phyloP scores from a whole-genome alignment of 1,284 basidiomycete genomes.

The Pascua guehoae region DNA sequence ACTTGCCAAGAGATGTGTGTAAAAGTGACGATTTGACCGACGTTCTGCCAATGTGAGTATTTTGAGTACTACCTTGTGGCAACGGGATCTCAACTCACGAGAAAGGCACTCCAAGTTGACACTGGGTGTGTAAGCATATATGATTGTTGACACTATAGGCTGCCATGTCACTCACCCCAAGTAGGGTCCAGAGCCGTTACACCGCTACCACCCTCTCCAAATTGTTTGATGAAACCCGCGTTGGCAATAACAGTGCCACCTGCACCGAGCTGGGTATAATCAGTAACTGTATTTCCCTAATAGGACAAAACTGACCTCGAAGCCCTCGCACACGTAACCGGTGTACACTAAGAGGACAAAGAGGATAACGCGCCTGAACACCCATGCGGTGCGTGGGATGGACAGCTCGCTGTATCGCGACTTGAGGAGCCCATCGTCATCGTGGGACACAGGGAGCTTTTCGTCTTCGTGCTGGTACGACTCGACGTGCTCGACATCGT shows the following conservation, averaged over 20 bases:
- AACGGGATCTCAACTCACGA: background rate
- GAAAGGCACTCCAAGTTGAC: conserved; percentile 21
- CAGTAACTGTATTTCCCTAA: background rate
- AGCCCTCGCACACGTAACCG: conserved; percentile 21
- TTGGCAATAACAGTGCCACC: conserved; percentile 17
- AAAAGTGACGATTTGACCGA: conserved; percentile 10
- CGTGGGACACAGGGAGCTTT: background rate
- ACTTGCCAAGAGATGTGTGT: conserved; percentile 4
- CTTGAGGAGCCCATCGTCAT: conserved; percentile 9
- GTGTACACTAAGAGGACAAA: conserved; percentile 20
- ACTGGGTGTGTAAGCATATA: conserved; percentile 6
- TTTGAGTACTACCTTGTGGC: background rate
- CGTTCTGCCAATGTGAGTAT: background rate
- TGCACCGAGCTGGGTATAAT: conserved; percentile 8
- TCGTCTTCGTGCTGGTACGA: background rate
- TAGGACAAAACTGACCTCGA: conserved; percentile 6
- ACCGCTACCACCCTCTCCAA: conserved; percentile 6
- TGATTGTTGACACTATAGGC: too few relatives aligned
- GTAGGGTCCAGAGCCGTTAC: conserved; percentile 10
- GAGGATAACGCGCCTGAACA: conserved; percentile 18
- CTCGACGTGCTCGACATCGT: background rate
- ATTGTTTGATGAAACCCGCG: conserved; percentile 18
- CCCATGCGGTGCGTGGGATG: conserved; percentile 17
- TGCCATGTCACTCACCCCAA: conserved; percentile 8
- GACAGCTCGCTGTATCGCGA: conserved; percentile 23